Conservation (phyloP, 1,284 basidiomycete genomes). For the Puccinia brachypodii region DNA sequence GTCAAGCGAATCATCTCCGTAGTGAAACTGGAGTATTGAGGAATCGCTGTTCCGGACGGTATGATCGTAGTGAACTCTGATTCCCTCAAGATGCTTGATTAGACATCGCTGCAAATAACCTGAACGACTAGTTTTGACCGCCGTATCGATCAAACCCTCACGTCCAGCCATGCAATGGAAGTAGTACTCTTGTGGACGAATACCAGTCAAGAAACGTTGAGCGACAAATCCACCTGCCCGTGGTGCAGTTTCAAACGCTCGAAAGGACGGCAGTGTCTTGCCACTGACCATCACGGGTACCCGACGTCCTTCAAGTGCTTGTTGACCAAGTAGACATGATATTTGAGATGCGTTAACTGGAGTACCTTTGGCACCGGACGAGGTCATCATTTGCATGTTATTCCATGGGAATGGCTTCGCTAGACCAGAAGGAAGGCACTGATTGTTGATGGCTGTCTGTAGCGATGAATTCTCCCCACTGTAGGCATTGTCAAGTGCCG, state of each 20-base stretch:
- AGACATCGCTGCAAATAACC: slow-evolving; percentile 97
- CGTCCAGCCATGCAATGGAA: slow-evolving; percentile 99
- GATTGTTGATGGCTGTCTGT: slow-evolving; percentile 69
- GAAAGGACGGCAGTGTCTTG: slow-evolving; percentile 96
- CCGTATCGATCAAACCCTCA: slow-evolving; percentile 98
- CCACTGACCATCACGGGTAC: slow-evolving; percentile 99
- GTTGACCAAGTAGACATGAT: slow-evolving; percentile 93
- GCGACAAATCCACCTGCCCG: slow-evolving; percentile 99
- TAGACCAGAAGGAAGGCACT: slow-evolving; percentile 84
- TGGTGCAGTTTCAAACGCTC: slow-evolving; percentile 91
- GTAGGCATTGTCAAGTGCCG: slow-evolving; percentile 86
- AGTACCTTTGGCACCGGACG: slow-evolving; percentile 96
- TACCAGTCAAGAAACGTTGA: slow-evolving; percentile 98
- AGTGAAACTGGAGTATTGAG: slow-evolving; percentile 92
- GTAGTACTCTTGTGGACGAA: slow-evolving; percentile 98
- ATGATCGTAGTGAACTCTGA: slow-evolving; percentile 95
- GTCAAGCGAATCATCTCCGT: slow-evolving; percentile 95
- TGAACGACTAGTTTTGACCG: slow-evolving; percentile 97
- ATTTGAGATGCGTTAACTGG: slow-evolving; percentile 98
- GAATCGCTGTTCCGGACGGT: slow-evolving; percentile 94
- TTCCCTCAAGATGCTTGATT: slow-evolving; percentile 97
- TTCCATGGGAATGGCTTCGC: slow-evolving; percentile 94
- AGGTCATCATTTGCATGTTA: slow-evolving; percentile 99
- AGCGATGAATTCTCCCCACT: slow-evolving; percentile 86
- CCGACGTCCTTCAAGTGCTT: slow-evolving; percentile 95